Conservation (phyloP, 192 early-diverging fungal species). For the Piromyces finnis region DNA sequence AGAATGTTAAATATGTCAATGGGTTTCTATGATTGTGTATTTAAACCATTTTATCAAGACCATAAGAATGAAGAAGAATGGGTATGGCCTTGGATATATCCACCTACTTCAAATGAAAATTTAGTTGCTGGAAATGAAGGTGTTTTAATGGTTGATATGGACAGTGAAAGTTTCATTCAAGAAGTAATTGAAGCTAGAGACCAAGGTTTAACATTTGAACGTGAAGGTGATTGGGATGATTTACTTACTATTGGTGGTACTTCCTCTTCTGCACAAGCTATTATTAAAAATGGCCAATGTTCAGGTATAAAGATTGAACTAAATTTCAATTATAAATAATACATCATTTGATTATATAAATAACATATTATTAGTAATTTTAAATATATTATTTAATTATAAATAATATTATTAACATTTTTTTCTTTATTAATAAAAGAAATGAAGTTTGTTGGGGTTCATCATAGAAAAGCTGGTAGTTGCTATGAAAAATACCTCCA, state of each 20-base stretch:
- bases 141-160: not conserved
- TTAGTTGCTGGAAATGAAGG: not conserved
- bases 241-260: not conserved
- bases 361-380: too few relatives aligned
- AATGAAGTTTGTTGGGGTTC: not conserved
- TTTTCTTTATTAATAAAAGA: not conserved
- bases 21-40: not conserved
- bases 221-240: not conserved
- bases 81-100: not conserved
- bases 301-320: too few relatives aligned
- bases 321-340: too few relatives aligned
- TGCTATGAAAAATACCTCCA: not conserved
- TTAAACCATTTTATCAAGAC: not conserved
- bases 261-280: not conserved
- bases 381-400: too few relatives aligned
- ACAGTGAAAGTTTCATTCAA: not conserved
- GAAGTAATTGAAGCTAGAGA: not conserved
- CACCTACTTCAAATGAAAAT: not conserved
- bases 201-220: not conserved
- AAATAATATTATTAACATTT: too few relatives aligned
- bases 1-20: not conserved
- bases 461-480: not conserved
- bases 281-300: not conserved
- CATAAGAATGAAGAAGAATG: not conserved
- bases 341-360: too few relatives aligned